A percentile compares a stretch with the other conserved stretches of the same genome.
Evolutionary conservation across 202 grass and related monocot genomes (phyloP).

Genomic region (Setaria viridis): DNA sequence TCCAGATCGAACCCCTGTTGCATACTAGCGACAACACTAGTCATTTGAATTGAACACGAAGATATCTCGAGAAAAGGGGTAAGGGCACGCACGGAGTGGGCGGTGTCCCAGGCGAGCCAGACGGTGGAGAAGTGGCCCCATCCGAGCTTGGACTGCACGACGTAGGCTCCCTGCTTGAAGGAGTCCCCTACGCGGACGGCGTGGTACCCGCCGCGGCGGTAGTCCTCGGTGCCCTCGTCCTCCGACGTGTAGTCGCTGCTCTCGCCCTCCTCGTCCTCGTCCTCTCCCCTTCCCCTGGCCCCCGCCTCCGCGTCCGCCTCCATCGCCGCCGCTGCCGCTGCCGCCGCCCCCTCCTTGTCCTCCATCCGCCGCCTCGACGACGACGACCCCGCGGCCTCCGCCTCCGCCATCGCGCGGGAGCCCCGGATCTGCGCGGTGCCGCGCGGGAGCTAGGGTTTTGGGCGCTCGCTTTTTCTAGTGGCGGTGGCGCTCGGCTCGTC

Average conservation of each 20-base stretch:
- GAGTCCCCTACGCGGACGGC: slow-evolving; percentile 86
- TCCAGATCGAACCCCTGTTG: slow-evolving; percentile 42
- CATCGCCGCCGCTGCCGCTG: slow-evolving; percentile 28
- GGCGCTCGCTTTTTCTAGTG: slow-evolving; percentile 35
- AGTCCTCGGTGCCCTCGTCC: slow-evolving; percentile 97
- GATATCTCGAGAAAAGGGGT: background rate
- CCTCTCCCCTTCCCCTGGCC: background rate
- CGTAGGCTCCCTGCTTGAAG: slow-evolving; percentile 95
- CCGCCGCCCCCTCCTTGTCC: slow-evolving; percentile 20
- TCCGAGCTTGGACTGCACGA: slow-evolving; percentile 95
- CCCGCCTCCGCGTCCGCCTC: slow-evolving; percentile 13
- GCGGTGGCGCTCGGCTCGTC: slow-evolving; percentile 48
- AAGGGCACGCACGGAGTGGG: slow-evolving; percentile 65
- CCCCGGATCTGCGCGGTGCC: slow-evolving; percentile 49
- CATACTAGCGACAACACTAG: background rate
- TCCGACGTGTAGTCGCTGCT: slow-evolving; percentile 95
- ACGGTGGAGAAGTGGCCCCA: slow-evolving; percentile 99
- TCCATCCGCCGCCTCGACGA: slow-evolving; percentile 38
- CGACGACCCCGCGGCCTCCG: slow-evolving; percentile 10
- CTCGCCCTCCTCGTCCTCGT: slow-evolving; percentile 55
- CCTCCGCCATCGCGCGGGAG: slow-evolving; percentile 34
- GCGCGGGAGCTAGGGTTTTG: slow-evolving; percentile 54
- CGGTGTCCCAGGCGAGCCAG: slow-evolving; percentile 98
- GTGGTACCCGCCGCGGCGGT: slow-evolving; percentile 95
- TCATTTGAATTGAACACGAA: background rate